These are phyloP conservation scores for Canavalia gladiata DNA, from an alignment of 306 rosid genomes.

Conservation along the genomic window DNA sequence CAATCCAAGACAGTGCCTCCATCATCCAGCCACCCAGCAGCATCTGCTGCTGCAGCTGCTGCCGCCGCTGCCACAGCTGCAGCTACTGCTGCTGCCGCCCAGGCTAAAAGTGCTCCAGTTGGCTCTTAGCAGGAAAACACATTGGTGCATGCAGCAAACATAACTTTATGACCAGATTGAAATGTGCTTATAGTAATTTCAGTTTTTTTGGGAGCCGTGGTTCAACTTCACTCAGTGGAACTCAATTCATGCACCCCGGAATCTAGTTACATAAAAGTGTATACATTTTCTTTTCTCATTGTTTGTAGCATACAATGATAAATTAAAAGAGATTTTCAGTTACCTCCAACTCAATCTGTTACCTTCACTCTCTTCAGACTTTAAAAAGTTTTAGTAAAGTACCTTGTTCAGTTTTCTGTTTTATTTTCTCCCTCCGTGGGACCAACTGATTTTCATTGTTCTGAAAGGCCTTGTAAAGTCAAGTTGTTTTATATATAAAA, in stretches of 20 bases:
- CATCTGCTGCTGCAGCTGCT: conserved; percentile 55
- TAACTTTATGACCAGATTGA: conserved; percentile 29
- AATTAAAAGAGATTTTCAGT: conserved; percentile 1
- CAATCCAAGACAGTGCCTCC: conserved; percentile 51
- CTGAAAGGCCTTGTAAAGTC: neutral
- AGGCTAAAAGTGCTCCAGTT: conserved; percentile 67
- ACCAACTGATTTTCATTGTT: neutral
- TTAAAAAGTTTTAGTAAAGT: neutral
- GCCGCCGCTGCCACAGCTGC: conserved; percentile 76
- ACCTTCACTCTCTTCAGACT: conserved; percentile 1
- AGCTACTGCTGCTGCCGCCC: conserved; percentile 77
- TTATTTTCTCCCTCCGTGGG: neutral
- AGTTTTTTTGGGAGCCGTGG: conserved; percentile 35
- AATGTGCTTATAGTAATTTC: conserved; percentile 65
- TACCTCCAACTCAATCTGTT: conserved; percentile 1
- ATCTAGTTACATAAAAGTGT: neutral
- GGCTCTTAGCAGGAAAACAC: conserved; percentile 61
- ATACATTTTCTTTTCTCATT: neutral
- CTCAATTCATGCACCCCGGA: neutral
- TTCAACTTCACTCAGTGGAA: conserved; percentile 43
- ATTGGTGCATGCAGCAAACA: neutral
- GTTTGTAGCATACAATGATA: conserved; percentile 1
- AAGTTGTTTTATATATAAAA: neutral
- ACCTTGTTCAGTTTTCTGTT: neutral
- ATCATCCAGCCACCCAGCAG: conserved; percentile 7